Base-by-base conservation (phyloP, 2,329 filamentous ascomycete genomes). In the Paracorniculantispora psalliotae region DNA sequence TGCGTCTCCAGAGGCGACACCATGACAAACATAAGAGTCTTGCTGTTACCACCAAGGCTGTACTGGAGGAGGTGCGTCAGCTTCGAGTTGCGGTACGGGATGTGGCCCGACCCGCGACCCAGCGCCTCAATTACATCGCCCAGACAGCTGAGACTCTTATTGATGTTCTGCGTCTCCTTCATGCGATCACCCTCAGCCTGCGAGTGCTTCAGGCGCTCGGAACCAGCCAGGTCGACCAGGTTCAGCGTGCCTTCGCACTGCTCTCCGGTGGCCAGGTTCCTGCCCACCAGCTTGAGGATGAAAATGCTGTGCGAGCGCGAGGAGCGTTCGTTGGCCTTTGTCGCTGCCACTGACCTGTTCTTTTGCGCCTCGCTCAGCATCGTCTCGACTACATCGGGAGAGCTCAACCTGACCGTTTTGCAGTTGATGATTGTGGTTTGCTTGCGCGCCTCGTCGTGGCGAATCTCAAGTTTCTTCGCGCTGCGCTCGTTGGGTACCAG, bases 1-100 rank as follows among this genome's bases (percentile, higher is more conserved):
- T 97, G 94, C 6, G 87, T 89, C 76, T 96, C 90, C 61, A 97
- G 78, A 35, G 94, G 94, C 66, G 89, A 94, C 59, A 96, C 90
- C 92, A 97, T 97, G 71, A 97, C 91, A 72, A 99, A 96, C 94
- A 99, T 99, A 67, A 99, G 87, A 0, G 94, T 99, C 77, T 97
- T 96, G 66, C 89, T 94, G 73, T 96, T 97, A 17, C 94, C 94
- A 4, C 94, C 93, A 8, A 99, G 79, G 3, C 91, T 96, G 70
- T 94, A 96, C 83, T 97, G 91, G 39, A 99, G 82, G 49, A 99
- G 81, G 69, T 97, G 96, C 9, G 94, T 99, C 64, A 99, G 81
- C 83, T 97, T 97, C 66, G 91, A 96, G 76, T 97, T 97, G 57
- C 94, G 82, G 76, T 97, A 99, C 1, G 94, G 94, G 47, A 99